Evolutionary conservation across 2,329 filamentous ascomycete species (phyloP), one percentile per base, ranked within the genome.

Genomic region (Lachnellula arida): DNA sequence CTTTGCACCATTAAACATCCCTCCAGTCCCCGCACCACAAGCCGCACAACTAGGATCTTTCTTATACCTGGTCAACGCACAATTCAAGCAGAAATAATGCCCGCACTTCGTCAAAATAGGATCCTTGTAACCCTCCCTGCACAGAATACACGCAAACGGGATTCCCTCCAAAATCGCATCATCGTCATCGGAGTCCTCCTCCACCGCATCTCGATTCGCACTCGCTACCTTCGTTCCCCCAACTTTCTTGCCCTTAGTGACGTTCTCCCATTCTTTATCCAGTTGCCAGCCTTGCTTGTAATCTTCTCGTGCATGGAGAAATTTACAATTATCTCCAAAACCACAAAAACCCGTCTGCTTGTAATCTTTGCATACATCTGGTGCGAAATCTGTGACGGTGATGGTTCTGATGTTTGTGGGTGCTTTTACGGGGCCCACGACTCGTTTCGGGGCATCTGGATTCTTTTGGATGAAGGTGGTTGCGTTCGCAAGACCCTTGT

Each of bases 301-400:
- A 71, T 91, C 88, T 66, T 89, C 86, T 56, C 89, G 78, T 5
- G 83, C 83, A 67, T 94, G 89, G 0, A 91, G 68, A 68, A 86
- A 94, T 67, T 91, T 96, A 76, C 92, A 96, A 59, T 80, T 85
- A 69, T 70, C 68, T 25, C 62, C 65, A 43, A 66, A 68, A 3
- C 65, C 66, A 42, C 65, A 68, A 47, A 66, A 87, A 0, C 87
- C 87, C 0, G 86, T 94, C 66, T 89, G 81, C 64, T 93, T 93
- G 73, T 90, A 94, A 69, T 97, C 94, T 71, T 97, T 97, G 74
- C 94, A 99, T 0, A 96, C 89, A 63, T 97, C 93, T 0, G 93
- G 91, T 0, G 89, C 87, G 69, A 90, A 97, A 69, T 99, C 94
- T 34, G 85, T 96, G 6, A 93, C 81, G 0, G 92, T 97, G 61